Evolutionary conservation across 768 basidiomycete species (phyloP), one percentile per base, ranked within the genome.

Genomic region (Macrolepiota albuminosa): DNA sequence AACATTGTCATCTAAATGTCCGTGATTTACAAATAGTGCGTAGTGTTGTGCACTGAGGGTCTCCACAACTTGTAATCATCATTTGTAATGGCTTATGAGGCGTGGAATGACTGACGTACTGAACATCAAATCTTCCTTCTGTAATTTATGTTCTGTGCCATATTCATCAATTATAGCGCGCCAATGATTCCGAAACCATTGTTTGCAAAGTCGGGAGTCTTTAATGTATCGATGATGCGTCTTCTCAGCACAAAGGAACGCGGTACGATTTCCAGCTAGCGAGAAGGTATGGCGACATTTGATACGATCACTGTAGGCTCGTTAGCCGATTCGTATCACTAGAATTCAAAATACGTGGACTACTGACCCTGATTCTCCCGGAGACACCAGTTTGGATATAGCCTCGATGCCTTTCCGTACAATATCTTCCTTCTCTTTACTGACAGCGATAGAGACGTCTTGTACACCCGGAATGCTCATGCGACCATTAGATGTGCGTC

Each of bases 21-120:
- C 63, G 34, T 61, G 56, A 37, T 61, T 63, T 3, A 48, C 63
- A 18, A 63, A 58, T 13, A 61, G 36, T 8, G 59, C 59, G 29
- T 58, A 56, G 31, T 61, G 18, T 40, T 55, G 36, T 9, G 63
- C 59, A 16, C 36, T 61, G 26, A 63, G 60, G 48, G 59, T 60
- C 53, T 63, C 63, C 4, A 63, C 50, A 42, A 63, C 63, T 63
- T 21, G 8, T 6, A 13, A 52, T 21, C 40, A 52, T 21, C 4
- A 43, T 43, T 10, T 36, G 18, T 53, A 33, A n/a, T 34, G 16
- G 34, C 3, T 57, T 16, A 9, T 6, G 24, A 40, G 45, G 37
- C 21, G 11, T 24, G 10, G 16, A 10, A 29, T 40, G 37, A 37
- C 46, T 33, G 36, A 59, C 57, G 8, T 3, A 62, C 61, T 33